A percentile compares a stretch with the other conserved stretches of the same genome.
Conservation (phyloP, 345 rosid genomes). For the Limnanthes douglasii region DNA sequence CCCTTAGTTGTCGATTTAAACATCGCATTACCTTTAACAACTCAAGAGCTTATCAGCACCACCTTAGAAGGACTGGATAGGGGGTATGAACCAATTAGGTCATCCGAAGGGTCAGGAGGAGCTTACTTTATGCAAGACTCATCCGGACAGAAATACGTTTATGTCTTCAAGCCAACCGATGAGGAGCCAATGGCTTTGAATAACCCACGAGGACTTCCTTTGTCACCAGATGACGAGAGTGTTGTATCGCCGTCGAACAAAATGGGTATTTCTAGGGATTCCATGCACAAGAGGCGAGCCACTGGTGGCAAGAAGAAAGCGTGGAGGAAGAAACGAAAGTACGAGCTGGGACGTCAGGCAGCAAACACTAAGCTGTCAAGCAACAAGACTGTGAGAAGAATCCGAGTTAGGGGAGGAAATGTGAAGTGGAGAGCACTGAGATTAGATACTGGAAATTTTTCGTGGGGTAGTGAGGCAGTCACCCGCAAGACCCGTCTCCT, state of each 20-base stretch:
- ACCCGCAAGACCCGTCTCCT: no score
- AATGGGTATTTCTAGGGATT: slow-evolving; percentile 79
- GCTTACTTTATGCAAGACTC: slow-evolving; percentile 75
- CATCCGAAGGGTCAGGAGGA: slow-evolving; percentile 83
- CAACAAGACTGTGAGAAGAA: no score
- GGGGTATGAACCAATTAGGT: slow-evolving; percentile 43
- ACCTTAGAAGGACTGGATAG: slow-evolving; percentile 53
- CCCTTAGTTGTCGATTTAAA: slow-evolving; percentile 29
- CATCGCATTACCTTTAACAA: slow-evolving; percentile 21
- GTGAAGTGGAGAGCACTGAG: no score
- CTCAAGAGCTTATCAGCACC: slow-evolving; percentile 38
- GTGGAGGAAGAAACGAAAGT: slow-evolving; percentile 92
- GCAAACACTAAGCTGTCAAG: no score
- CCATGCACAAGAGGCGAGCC: slow-evolving; percentile 89
- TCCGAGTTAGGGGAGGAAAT: no score
- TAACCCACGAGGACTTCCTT: slow-evolving; percentile 47
- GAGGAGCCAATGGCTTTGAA: slow-evolving; percentile 89
- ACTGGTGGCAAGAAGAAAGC: slow-evolving; percentile 85
- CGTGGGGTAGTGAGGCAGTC: no score
- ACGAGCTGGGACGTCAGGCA: no score
- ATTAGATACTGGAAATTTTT: no score
- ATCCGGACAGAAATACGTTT: slow-evolving; percentile 38
- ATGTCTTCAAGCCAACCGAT: slow-evolving; percentile 77
- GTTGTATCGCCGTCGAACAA: no score
- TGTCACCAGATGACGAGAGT: slow-evolving; percentile 59